phyloP scores from a whole-genome alignment of 1,139 yeast species.

The Diutina catenulata region DNA sequence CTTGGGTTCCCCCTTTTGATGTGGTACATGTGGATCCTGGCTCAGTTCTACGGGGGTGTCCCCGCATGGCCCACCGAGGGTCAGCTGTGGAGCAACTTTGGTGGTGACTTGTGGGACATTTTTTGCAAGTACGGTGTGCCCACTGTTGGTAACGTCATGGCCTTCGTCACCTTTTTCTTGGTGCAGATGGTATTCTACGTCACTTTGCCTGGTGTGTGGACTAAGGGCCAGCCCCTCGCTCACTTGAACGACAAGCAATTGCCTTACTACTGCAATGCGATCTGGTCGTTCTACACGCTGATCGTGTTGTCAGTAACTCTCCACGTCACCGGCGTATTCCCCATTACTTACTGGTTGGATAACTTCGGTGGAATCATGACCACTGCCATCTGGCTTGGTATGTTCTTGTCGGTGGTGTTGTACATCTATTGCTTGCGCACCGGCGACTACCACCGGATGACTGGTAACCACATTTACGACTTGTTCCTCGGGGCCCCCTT shows the following conservation, averaged over 20 bases:
- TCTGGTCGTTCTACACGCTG: conserved; percentile 68
- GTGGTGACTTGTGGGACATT: conserved; percentile 29
- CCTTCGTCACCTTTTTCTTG: conserved; percentile 61
- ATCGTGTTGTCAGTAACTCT: conserved; percentile 44
- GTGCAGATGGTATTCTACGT: conserved; percentile 68
- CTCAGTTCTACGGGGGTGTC: conserved; percentile 62
- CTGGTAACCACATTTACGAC: conserved; percentile 85
- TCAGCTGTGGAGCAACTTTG: conserved; percentile 49
- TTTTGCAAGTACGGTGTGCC: conserved; percentile 59
- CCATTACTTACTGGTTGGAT: conserved; percentile 46
- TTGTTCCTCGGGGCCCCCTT: conserved; percentile 95
- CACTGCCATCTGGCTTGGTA: conserved; percentile 73
- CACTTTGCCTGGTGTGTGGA: conserved; percentile 89
- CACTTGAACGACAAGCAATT: conserved; percentile 72
- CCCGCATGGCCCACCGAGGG: conserved; percentile 58
- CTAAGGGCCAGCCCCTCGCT: conserved; percentile 83
- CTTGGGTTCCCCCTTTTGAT: conserved; percentile 81
- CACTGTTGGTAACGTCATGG: conserved; percentile 48
- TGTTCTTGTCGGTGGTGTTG: conserved; percentile 46
- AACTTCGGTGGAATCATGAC: conserved; percentile 88
- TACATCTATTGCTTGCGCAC: conserved; percentile 53
- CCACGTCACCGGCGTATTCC: conserved; percentile 62
- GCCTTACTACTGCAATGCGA: conserved; percentile 89
- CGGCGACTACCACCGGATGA: conserved; percentile 75
- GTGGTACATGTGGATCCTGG: conserved; percentile 96